These are phyloP conservation scores for Ichthyophthirius multifiliis DNA, from an alignment of 169 alveolate genomes.

Conservation along the genomic window DNA sequence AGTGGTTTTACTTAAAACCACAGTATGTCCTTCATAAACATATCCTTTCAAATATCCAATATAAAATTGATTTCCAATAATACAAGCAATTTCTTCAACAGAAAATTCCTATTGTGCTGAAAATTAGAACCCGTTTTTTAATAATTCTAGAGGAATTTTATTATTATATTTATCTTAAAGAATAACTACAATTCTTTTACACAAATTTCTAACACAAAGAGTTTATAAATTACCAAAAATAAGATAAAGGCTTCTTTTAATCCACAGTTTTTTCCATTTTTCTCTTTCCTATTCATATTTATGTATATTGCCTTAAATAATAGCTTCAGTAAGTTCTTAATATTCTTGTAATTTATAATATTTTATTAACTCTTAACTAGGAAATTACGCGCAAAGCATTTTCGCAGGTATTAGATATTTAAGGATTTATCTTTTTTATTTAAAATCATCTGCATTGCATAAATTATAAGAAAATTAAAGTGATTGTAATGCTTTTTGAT, in stretches of 20 bases:
- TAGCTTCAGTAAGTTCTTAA: background rate
- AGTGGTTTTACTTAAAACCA: no score
- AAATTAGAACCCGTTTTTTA: no score
- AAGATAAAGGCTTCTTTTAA: background rate
- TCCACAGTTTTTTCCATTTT: constrained; percentile 1
- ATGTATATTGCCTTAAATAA: background rate
- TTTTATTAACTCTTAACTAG: background rate
- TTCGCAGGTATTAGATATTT: background rate
- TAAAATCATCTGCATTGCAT: background rate
- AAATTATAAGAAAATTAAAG: background rate
- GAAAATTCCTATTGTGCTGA: no score
- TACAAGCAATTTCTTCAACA: no score
- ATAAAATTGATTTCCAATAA: no score
- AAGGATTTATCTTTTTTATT: background rate
- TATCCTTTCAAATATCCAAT: no score
- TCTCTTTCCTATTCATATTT: background rate
- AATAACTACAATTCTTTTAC: constrained; percentile 1
- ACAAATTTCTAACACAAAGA: background rate
- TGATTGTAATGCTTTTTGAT: background rate
- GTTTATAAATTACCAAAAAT: background rate
- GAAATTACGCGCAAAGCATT: background rate
- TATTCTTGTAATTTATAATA: background rate
- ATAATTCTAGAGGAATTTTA: no score
- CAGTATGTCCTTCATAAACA: no score
- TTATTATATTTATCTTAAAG: no score